These are phyloP conservation scores for Candida glaebosa DNA, from an alignment of 805 yeast genomes.

Conservation along the genomic window DNA sequence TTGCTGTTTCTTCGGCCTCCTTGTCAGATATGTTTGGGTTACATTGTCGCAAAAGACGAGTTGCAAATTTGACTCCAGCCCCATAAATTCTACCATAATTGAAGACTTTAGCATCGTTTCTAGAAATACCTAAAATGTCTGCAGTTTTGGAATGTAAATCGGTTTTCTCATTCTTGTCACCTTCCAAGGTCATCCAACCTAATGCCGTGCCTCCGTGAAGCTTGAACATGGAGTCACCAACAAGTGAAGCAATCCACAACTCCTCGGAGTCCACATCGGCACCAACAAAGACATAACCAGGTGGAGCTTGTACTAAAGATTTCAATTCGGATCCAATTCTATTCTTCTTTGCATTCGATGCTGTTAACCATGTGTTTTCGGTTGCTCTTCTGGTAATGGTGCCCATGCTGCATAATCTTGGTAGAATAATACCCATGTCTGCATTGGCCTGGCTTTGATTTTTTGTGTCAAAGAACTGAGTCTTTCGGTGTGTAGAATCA, in stretches of 20 bases:
- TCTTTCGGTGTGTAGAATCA: constrained; percentile 17
- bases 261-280: constrained; percentile 99
- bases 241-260: constrained; percentile 93
- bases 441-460: constrained; percentile 18
- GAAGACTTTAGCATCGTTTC: constrained; percentile 92
- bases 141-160: constrained; percentile 96
- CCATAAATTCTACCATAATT: constrained; percentile 98
- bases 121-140: constrained; percentile 75
- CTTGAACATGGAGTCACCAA: constrained; percentile 87
- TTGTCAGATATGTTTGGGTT: constrained; percentile 65
- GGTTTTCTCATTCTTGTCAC: constrained; percentile 85
- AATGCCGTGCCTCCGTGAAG: constrained; percentile 95
- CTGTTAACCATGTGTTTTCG: constrained; percentile 96
- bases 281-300: constrained; percentile 89
- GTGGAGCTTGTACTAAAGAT: constrained; percentile 80
- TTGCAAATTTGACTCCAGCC: constrained; percentile 91
- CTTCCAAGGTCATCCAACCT: constrained; percentile 99
- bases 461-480: constrained; percentile 23
- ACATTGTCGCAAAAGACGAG: constrained; percentile 77
- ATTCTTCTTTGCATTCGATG: constrained; percentile 83
- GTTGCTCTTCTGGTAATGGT: constrained; percentile 95
- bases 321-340: constrained; percentile 93
- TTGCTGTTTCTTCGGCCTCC: constrained; percentile 66
- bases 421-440: constrained; percentile 71
- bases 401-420: constrained; percentile 88